These are phyloP conservation scores for Cavenderia fasciculata DNA, from an alignment of 78 protist genomes.

Conservation along the genomic window DNA sequence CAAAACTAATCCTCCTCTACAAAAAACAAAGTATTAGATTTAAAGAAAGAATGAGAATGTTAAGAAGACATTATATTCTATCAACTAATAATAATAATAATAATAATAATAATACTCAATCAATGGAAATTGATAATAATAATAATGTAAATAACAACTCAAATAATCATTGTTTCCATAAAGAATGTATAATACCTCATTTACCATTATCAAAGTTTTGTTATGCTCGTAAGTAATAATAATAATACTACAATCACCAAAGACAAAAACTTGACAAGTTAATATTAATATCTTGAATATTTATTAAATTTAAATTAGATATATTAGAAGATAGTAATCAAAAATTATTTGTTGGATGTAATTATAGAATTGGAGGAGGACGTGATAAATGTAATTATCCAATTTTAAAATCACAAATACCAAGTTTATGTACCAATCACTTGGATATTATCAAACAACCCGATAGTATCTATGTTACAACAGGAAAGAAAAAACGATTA, in stretches of 20 bases:
- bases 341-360: conserved; percentile 46
- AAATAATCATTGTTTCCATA: neutral
- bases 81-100: neutral
- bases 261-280: too few species aligned
- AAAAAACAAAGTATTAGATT: conserved; percentile 52
- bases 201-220: conserved; percentile 43
- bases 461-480: neutral
- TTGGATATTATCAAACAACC: conserved; percentile 19
- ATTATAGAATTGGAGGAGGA: neutral
- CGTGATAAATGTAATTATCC: conserved; percentile 57
- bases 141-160: neutral
- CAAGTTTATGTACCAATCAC: conserved; percentile 56
- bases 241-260: too few species aligned
- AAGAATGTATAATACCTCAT: conserved; percentile 4
- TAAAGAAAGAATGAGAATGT: conserved; percentile 58
- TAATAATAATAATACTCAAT: neutral
- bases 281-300: too few species aligned
- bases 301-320: too few species aligned
- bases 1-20: conserved; percentile 33
- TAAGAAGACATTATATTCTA: conserved; percentile 62
- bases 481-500: conserved; percentile 2
- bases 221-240: conserved; percentile 14
- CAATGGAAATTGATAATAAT: neutral
- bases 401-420: conserved; percentile 44
- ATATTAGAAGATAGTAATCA: conserved; percentile 45